Evolutionary conservation across 2,329 filamentous ascomycete species (phyloP).

Genomic region (Fusarium mundagurra): DNA sequence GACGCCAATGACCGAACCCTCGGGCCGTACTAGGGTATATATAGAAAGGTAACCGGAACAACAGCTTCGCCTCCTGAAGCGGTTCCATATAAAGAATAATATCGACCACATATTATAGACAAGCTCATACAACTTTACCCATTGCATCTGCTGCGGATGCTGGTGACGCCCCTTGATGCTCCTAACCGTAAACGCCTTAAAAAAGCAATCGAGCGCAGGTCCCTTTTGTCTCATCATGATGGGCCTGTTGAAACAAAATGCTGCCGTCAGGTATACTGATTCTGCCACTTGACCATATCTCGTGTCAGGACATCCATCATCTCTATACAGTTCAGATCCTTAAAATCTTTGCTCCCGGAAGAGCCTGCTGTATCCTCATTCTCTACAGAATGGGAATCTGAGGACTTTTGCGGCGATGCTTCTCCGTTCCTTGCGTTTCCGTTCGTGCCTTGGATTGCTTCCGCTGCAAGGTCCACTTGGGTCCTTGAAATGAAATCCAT

Average conservation of each 20-base stretch:
- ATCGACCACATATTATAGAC: constrained; percentile 14
- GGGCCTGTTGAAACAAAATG: not conserved
- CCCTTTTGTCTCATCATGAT: not conserved
- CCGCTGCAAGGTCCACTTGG: constrained; percentile 84
- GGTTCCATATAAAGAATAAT: constrained; percentile 12
- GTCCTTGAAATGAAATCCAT: constrained; percentile 90
- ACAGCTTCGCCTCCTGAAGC: constrained; percentile 2
- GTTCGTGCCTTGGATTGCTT: constrained; percentile 59
- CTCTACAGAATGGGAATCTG: constrained; percentile 39
- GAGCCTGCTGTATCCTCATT: constrained; percentile 40
- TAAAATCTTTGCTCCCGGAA: constrained; percentile 67
- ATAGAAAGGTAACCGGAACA: constrained; percentile 22
- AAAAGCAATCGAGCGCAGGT: constrained; percentile 7
- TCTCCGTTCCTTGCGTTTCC: constrained; percentile 52
- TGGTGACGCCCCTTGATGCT: constrained; percentile 38
- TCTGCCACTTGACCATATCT: constrained; percentile 86
- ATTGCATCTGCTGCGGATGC: constrained; percentile 35
- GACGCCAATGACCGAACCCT: constrained; percentile 22
- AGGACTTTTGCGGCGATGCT: constrained; percentile 52
- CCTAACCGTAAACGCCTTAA: constrained; percentile 35
- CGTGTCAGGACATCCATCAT: constrained; percentile 91
- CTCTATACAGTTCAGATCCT: constrained; percentile 79
- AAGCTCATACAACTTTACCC: constrained; percentile 22
- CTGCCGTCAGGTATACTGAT: constrained; percentile 64
- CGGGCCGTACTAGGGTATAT: constrained; percentile 31